Percentiles rank a stretch among this genome's conserved stretches.
Evolutionary conservation across 1,139 yeast species (phyloP).

Genomic region (Pneumocystis sp.): DNA sequence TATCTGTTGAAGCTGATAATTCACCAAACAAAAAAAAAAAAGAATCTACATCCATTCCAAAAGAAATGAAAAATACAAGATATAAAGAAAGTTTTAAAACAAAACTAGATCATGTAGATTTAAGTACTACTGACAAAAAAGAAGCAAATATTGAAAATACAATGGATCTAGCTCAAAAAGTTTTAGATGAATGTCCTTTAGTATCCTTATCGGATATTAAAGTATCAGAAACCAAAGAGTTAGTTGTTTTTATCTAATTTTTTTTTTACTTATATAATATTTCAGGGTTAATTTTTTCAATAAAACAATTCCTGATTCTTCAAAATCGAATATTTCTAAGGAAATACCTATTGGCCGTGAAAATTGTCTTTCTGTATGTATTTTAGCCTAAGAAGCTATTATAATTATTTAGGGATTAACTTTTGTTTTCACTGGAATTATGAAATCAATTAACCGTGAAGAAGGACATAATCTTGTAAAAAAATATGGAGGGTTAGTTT

Average conservation of each 20-base stretch:
- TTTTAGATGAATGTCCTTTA: background rate
- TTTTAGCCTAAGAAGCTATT: background rate
- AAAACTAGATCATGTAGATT: background rate
- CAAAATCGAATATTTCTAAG: constrained; percentile 3
- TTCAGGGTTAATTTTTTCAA: background rate
- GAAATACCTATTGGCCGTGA: constrained; percentile 17
- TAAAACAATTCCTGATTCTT: background rate
- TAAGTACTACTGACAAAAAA: background rate
- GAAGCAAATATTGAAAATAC: background rate
- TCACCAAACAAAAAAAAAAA: background rate
- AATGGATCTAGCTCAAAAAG: background rate
- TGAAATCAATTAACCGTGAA: constrained; percentile 66
- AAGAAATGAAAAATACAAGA: background rate
- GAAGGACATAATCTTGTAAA: constrained; percentile 65
- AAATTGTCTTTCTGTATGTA: constrained; percentile 14
- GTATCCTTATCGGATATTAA: background rate
- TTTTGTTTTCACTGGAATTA: constrained; percentile 81
- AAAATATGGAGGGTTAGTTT: constrained; percentile 57
- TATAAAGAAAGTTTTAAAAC: background rate
- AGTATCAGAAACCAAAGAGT: background rate
- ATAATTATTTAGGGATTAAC: constrained; percentile 44
- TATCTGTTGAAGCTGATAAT: background rate
- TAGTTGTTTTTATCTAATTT: background rate
- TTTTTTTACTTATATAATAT: background rate
- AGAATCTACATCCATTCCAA: background rate